Conservation (phyloP, 345 rosid genomes). For the Gossypioides kirkii region DNA sequence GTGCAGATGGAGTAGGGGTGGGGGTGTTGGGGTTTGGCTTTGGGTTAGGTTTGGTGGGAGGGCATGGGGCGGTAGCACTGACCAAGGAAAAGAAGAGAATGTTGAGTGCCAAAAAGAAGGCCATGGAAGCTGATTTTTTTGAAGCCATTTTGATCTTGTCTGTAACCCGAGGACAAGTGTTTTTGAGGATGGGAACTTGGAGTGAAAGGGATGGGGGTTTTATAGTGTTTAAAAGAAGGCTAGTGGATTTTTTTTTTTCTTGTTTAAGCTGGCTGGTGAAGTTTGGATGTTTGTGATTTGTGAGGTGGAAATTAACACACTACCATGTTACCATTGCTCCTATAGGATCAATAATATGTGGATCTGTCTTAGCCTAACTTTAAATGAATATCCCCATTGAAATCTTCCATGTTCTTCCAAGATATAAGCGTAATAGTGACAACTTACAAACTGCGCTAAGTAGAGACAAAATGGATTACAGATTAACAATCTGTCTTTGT, state of each 20-base stretch:
- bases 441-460: neutral
- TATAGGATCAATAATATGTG: neutral
- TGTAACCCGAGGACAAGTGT: no score
- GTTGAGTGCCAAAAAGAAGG: slow-evolving; percentile 48
- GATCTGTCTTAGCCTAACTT: neutral
- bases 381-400: neutral
- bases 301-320: slow-evolving; percentile 2
- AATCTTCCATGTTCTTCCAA: neutral
- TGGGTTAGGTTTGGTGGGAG: slow-evolving; percentile 41
- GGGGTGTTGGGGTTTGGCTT: neutral
- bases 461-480: neutral
- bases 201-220: slow-evolving; percentile 22
- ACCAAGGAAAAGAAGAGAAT: slow-evolving; percentile 43
- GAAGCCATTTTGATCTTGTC: slow-evolving; percentile 38
- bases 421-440: neutral
- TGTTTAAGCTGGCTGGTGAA: neutral
- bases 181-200: slow-evolving; percentile 21
- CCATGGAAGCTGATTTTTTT: slow-evolving; percentile 35
- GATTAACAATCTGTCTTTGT: neutral
- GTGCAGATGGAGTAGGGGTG: slow-evolving; percentile 15
- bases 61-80: slow-evolving; percentile 38
- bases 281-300: slow-evolving; percentile 34
- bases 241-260: neutral
- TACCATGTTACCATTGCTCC: neutral
- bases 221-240: slow-evolving; percentile 34